phyloP scores from a whole-genome alignment of 2,329 filamentous ascomycete genomes.

The Fusarium sp. region DNA sequence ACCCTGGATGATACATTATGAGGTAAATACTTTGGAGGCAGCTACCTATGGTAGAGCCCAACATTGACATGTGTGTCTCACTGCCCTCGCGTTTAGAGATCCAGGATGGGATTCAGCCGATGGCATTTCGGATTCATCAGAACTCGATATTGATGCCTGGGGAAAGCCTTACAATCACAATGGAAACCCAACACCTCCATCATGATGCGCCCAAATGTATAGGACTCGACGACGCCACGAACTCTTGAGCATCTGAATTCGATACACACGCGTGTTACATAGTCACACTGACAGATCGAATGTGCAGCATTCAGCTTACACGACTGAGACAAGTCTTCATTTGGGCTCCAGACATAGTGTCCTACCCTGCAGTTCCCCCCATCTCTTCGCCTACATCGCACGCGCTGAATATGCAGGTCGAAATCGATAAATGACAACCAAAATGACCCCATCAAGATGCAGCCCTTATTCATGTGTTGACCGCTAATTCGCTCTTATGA shows the following conservation, averaged over 20 bases:
- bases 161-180: slow-evolving; percentile 14
- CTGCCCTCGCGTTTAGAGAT: neutral
- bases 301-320: slow-evolving; percentile 26
- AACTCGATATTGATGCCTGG: slow-evolving; percentile 9
- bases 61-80: slow-evolving; percentile 2
- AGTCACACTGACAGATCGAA: slow-evolving; percentile 2
- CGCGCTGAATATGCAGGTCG: slow-evolving; percentile 35
- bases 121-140: slow-evolving; percentile 5
- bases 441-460: slow-evolving; percentile 42
- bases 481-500: slow-evolving; percentile 39
- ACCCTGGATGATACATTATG: slow-evolving; percentile 6
- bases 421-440: slow-evolving; percentile 30
- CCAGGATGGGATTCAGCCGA: neutral
- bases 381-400: slow-evolving; percentile 25
- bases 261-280: slow-evolving; percentile 20
- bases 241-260: slow-evolving; percentile 14
- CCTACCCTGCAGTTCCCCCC: slow-evolving; percentile 29
- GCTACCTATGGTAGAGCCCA: slow-evolving; percentile 5
- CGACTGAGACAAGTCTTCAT: slow-evolving; percentile 15
- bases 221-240: slow-evolving; percentile 15
- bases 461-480: slow-evolving; percentile 44
- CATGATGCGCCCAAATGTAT: slow-evolving; percentile 4
- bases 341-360: slow-evolving; percentile 12
- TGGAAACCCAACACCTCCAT: slow-evolving; percentile 8
- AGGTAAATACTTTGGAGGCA: slow-evolving; percentile 1